A percentile compares a stretch with the other conserved stretches of the same genome.
phyloP scores from a whole-genome alignment of 345 rosid genomes.

The Dipteronia dyeriana region DNA sequence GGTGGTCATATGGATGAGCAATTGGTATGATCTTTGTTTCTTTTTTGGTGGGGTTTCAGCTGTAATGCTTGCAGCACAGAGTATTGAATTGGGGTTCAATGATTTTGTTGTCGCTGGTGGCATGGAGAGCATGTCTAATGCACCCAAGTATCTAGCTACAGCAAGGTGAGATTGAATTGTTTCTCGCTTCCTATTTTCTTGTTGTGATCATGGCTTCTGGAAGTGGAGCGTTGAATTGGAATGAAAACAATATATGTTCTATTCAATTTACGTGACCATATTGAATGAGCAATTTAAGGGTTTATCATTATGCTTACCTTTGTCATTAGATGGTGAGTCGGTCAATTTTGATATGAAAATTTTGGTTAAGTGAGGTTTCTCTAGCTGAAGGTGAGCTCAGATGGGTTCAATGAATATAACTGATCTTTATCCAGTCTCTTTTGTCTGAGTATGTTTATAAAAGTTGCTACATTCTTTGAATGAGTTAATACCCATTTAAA shows the following conservation, averaged over 20 bases:
- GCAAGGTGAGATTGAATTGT: conserved; percentile 57
- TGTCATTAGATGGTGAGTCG: neutral
- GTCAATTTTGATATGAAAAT: neutral
- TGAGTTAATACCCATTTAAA: neutral
- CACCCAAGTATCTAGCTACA: conserved; percentile 82
- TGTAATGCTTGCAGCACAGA: conserved; percentile 84
- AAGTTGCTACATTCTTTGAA: neutral
- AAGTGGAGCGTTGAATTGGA: neutral
- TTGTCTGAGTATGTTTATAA: neutral
- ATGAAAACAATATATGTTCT: neutral
- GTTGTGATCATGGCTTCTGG: neutral
- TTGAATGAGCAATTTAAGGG: conserved; percentile 12
- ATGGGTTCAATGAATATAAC: neutral
- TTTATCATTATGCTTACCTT: neutral
- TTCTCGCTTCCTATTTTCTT: neutral
- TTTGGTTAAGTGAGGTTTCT: neutral
- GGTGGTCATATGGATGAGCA: conserved; percentile 5
- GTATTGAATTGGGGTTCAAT: conserved; percentile 76
- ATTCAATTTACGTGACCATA: neutral
- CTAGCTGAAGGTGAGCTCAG: neutral
- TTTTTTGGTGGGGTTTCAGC: conserved; percentile 40
- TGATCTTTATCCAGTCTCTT: neutral
- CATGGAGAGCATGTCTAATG: conserved; percentile 98
- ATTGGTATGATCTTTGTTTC: conserved; percentile 4
- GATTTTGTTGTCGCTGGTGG: conserved; percentile 95